Evolutionary conservation across 1,284 basidiomycete species (phyloP), one percentile per base, ranked within the genome.

Genomic region (Prillingera fragicola): DNA sequence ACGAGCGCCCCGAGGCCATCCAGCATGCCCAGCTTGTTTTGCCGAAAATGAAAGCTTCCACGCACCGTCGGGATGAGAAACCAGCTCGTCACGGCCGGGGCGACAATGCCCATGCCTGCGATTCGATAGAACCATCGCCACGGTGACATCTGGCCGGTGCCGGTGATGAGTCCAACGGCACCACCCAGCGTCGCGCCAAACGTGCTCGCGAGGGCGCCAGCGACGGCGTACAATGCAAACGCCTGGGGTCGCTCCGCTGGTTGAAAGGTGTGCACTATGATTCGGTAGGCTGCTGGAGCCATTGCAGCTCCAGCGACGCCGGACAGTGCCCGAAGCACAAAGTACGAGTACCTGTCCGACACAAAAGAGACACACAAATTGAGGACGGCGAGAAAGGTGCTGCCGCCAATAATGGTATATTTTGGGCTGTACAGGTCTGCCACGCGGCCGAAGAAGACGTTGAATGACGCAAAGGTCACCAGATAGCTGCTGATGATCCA

Each of bases 41-140:
- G n/a, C n/a, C n/a, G n/a, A n/a, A n/a, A n/a, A n/a, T n/a, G n/a
- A 26, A 41, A 29, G 37, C 49, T n/a, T 31, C 33, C 28, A 39
- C n/a, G n/a, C 29, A 31, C 41, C 22, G 50, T 50, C 9, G 57
- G 59, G 33, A 60, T 48, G 33, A 50, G 43, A 15, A 33, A 45
- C 17, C 55, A 34, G 24, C 53, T 57, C 29, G 48, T 41, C 6
- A 57, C 5, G 6, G 50, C 33, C 9, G 48, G 28, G 8, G 55
- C 45, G 5, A 53, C 17, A 31, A 50, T 40, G n/a, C 52, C 17
- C 48, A 61, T 48, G 50, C 68, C 41, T 53, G 73, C 21, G 54
- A 70, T 10, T 36, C 59, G 23, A 58, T 73, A 58, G 62, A 72
- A 59, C 68, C 70, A 55, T 26, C 50, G 29, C 61, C 62, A 53